Base-by-base conservation (phyloP, 2,329 filamentous ascomycete genomes). In the Pseudopyricularia javanii region DNA sequence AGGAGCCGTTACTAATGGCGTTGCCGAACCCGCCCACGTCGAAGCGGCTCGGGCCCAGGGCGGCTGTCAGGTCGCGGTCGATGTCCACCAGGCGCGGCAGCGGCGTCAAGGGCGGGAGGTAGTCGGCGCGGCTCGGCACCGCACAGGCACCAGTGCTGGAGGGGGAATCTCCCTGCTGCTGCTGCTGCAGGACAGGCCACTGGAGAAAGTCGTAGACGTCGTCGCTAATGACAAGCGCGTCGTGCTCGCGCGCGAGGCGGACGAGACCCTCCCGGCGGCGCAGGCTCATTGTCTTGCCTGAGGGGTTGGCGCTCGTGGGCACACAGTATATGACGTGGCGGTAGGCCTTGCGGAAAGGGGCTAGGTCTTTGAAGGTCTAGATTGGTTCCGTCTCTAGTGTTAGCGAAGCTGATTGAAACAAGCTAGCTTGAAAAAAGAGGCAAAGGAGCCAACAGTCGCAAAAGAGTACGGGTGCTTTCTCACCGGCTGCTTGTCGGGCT, bases 171-270 rank as follows among this genome's bases (percentile, higher is more conserved):
- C 20, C 32, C 43, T 14, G 17, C 15, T 24, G 53, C 35, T 15
- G 50, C 28, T 53, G 51, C 6, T 45, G 40, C 17, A 56, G 35
- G 47, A 69, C 62, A 2, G 80, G 77, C 88, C 90, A 96, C 64
- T 91, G 86, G 5, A 97, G 74, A 58, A 91, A 85, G 65, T 97
- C 91, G 64, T 98, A 98, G 9, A 97, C 90, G 65, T 98, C 93
- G 68, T 97, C 91, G 49, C 80, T 80, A 28, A 96, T 75, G 53
- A 96, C 68, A n/a, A 97, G 75, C 7, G 88, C 88, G 64, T 97
- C 83, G 64, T 85, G 81, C 54, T 82, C 74, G 54, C 91, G 78
- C 0, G 91, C 91, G 7, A 96, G 68, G n/a, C 73, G 71, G 24
- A 97, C 82, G 4, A 97, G 75, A 11, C 72, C 72, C 57, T 82